Evolutionary conservation across 306 rosid genomes (phyloP).

Genomic region (Trifolium pratense): DNA sequence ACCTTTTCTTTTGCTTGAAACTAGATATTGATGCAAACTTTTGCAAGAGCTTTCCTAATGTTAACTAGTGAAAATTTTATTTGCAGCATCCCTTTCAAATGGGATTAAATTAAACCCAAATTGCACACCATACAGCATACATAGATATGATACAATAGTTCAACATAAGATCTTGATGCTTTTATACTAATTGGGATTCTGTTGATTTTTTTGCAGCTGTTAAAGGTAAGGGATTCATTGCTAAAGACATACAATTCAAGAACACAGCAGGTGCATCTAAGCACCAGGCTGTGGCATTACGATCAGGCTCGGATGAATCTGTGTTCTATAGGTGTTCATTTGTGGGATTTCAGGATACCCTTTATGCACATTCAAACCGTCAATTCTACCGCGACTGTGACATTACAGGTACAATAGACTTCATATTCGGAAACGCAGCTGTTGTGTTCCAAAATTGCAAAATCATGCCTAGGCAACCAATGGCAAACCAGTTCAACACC

Average conservation of each 20-base stretch:
- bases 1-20: conserved; percentile 7
- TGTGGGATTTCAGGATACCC: conserved; percentile 81
- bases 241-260: conserved; percentile 69
- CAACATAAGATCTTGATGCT: conserved; percentile 3
- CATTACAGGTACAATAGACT: conserved; percentile 82
- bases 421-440: conserved; percentile 93
- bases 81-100: conserved; percentile 1
- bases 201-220: conserved; percentile 60
- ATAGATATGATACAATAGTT: not conserved
- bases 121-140: not conserved
- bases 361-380: conserved; percentile 88
- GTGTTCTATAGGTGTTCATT: conserved; percentile 74
- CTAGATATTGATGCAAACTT: not conserved
- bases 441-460: conserved; percentile 75
- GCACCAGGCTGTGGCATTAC: conserved; percentile 91
- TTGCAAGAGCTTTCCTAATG: too few relatives aligned
- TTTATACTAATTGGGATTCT: conserved; percentile 29
- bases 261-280: conserved; percentile 83
- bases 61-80: too few relatives aligned
- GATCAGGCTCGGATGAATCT: conserved; percentile 81
- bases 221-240: conserved; percentile 81
- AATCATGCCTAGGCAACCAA: conserved; percentile 76
- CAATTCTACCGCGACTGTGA: conserved; percentile 90
- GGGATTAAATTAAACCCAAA: not conserved
- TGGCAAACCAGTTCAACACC: conserved; percentile 82